Evolutionary conservation across 2,329 filamentous ascomycete species (phyloP).

Genomic region (Trichoderma sp.): DNA sequence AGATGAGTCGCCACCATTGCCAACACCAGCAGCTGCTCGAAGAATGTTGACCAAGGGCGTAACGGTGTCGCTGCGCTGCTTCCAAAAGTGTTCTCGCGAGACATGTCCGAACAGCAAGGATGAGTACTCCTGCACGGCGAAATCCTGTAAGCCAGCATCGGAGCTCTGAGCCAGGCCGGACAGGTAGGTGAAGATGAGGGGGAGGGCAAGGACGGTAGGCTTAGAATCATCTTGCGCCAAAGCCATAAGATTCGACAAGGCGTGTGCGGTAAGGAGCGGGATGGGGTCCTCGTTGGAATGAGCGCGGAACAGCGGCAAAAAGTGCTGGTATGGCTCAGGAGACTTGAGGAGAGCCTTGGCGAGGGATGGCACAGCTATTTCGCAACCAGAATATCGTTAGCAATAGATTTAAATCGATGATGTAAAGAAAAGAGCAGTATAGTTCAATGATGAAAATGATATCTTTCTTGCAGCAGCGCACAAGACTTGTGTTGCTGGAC

Average conservation of each 20-base stretch:
- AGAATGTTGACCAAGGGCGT: slow-evolving; percentile 80
- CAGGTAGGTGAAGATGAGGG: slow-evolving; percentile 81
- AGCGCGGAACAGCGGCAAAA: slow-evolving; percentile 81
- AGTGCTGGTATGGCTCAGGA: slow-evolving; percentile 74
- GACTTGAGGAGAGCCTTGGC: slow-evolving; percentile 73
- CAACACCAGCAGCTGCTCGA: slow-evolving; percentile 69
- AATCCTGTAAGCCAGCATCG: slow-evolving; percentile 90
- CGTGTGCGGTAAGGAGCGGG: slow-evolving; percentile 83
- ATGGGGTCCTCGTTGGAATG: slow-evolving; percentile 75
- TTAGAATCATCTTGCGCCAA: slow-evolving; percentile 59
- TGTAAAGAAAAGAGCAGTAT: neutral
- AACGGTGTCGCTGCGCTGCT: slow-evolving; percentile 81
- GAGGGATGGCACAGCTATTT: slow-evolving; percentile 72
- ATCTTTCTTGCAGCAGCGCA: neutral
- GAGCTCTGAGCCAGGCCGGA: slow-evolving; percentile 78
- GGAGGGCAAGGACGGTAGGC: slow-evolving; percentile 73
- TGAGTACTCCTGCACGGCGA: slow-evolving; percentile 90
- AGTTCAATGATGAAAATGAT: neutral
- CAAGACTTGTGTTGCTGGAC: neutral
- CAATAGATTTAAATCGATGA: neutral
- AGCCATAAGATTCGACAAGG: slow-evolving; percentile 76
- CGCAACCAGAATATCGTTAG: neutral
- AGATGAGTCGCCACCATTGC: slow-evolving; percentile 60
- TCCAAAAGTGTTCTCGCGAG: slow-evolving; percentile 84
- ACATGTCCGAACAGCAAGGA: slow-evolving; percentile 72